These are phyloP conservation scores for Lavandula angustifolia DNA, from an alignment of 257 asterid species.

Conservation along the genomic window DNA sequence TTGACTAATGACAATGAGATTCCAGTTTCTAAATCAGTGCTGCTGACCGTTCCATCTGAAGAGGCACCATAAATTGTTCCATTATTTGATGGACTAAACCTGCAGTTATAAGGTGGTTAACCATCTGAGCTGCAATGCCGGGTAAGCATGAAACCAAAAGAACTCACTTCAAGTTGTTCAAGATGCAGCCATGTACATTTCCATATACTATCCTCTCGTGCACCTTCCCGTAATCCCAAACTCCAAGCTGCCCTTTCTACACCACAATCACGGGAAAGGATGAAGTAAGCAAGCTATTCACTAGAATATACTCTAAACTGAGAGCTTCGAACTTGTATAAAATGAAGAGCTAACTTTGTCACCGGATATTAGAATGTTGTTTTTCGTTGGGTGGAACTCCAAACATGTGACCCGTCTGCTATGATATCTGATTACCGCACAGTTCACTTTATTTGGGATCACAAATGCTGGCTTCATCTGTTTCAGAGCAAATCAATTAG, in stretches of 20 bases:
- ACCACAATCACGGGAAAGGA: slow-evolving; percentile 20
- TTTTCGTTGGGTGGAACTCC: slow-evolving; percentile 92
- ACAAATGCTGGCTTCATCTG: slow-evolving; percentile 77
- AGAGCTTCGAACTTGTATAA: slow-evolving; percentile 4
- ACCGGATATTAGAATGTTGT: slow-evolving; percentile 84
- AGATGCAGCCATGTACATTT: slow-evolving; percentile 75
- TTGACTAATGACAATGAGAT: slow-evolving; percentile 65
- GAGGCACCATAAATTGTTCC: slow-evolving; percentile 85
- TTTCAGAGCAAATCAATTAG: slow-evolving; percentile 25
- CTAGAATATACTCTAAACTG: background rate
- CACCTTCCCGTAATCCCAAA: slow-evolving; percentile 88
- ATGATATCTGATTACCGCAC: slow-evolving; percentile 91
- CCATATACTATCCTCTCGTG: slow-evolving; percentile 81
- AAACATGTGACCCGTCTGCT: slow-evolving; percentile 93
- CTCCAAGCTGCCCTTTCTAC: slow-evolving; percentile 98
- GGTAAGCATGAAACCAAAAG: slow-evolving; percentile 14
- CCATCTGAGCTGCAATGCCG: slow-evolving; percentile 22
- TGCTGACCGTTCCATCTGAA: slow-evolving; percentile 92
- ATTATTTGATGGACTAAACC: slow-evolving; percentile 75
- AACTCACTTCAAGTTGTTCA: slow-evolving; percentile 91
- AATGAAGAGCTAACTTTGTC: slow-evolving; percentile 64
- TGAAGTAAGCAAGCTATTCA: slow-evolving; percentile 2
- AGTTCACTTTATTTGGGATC: slow-evolving; percentile 80
- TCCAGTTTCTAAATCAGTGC: slow-evolving; percentile 93
- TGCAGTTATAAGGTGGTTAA: slow-evolving; percentile 36